Percentiles rank a stretch among this genome's conserved stretches.
Conservation (phyloP, 768 basidiomycete species). For the Tricholoma furcatifolium region DNA sequence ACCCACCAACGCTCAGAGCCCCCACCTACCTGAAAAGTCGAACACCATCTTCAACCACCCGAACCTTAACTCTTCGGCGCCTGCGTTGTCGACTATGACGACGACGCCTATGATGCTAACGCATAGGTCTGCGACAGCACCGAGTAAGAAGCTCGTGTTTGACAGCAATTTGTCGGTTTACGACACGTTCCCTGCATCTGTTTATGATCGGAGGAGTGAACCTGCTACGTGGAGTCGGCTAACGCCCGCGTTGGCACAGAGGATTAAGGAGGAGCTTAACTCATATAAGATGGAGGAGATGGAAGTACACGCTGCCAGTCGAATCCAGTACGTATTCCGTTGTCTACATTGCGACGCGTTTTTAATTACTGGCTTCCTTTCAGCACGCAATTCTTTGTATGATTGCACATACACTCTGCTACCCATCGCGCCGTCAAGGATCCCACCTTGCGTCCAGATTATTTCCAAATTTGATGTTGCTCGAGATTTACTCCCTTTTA, state of each 20-base stretch:
- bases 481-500: conserved; percentile 26
- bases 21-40: conserved; percentile 43
- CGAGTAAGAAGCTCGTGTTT: conserved; percentile 77
- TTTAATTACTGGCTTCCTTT: conserved; percentile 4
- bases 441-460: conserved; percentile 15
- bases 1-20: conserved; percentile 29
- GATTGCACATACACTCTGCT: conserved; percentile 30
- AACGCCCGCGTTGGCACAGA: conserved; percentile 91
- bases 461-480: conserved; percentile 22
- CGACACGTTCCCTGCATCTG: conserved; percentile 88
- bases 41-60: conserved; percentile 75
- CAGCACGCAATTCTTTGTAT: conserved; percentile 90
- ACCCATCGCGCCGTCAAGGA: conserved; percentile 22
- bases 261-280: conserved; percentile 98
- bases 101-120: conserved; percentile 51
- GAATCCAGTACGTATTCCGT: conserved; percentile 70
- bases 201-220: conserved; percentile 94
- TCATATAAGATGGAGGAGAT: conserved; percentile 99
- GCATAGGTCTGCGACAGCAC: conserved; percentile 70
- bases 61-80: conserved; percentile 85
- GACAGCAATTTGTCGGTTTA: conserved; percentile 93
- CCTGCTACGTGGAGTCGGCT: conserved; percentile 96
- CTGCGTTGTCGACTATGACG: conserved; percentile 67
- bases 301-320: conserved; percentile 94
- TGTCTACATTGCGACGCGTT: conserved; percentile 3